phyloP scores from a whole-genome alignment of 164 flowering plant species.

The Berberis thunbergii region DNA sequence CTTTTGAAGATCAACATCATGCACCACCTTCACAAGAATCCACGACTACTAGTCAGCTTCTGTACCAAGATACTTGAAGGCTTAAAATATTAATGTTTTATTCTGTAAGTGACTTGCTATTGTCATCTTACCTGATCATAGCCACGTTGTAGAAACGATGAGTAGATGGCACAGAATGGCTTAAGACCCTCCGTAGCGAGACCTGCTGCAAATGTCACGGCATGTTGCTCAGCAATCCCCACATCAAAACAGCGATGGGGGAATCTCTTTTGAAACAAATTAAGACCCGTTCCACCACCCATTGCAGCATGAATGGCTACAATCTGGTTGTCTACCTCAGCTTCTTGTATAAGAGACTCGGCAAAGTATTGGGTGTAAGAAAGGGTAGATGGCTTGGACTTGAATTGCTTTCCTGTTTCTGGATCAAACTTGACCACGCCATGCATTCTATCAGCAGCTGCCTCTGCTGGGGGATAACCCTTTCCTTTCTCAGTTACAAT shows the following conservation, averaged over 20 bases:
- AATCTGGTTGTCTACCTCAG: slow-evolving; percentile 61
- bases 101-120: neutral
- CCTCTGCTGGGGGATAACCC: slow-evolving; percentile 88
- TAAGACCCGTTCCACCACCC: slow-evolving; percentile 98
- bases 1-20: slow-evolving; percentile 91
- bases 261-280: slow-evolving; percentile 69
- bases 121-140: slow-evolving; percentile 64
- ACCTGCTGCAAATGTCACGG: slow-evolving; percentile 95
- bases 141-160: slow-evolving; percentile 84
- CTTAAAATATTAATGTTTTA: no score
- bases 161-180: slow-evolving; percentile 95
- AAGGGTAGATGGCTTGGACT: slow-evolving; percentile 55
- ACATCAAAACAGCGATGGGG: slow-evolving; percentile 92
- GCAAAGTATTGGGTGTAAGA: slow-evolving; percentile 85
- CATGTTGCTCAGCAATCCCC: slow-evolving; percentile 98
- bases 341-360: slow-evolving; percentile 72
- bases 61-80: neutral
- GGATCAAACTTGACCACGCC: slow-evolving; percentile 92
- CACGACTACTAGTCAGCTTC: neutral
- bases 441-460: slow-evolving; percentile 83
- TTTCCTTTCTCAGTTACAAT: slow-evolving; percentile 89
- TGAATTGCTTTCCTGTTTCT: slow-evolving; percentile 67
- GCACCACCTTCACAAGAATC: slow-evolving; percentile 54
- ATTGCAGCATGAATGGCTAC: slow-evolving; percentile 95
- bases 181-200: slow-evolving; percentile 89